These are phyloP conservation scores for Trametes polyzona DNA, from an alignment of 1,284 basidiomycete species.

Conservation along the genomic window DNA sequence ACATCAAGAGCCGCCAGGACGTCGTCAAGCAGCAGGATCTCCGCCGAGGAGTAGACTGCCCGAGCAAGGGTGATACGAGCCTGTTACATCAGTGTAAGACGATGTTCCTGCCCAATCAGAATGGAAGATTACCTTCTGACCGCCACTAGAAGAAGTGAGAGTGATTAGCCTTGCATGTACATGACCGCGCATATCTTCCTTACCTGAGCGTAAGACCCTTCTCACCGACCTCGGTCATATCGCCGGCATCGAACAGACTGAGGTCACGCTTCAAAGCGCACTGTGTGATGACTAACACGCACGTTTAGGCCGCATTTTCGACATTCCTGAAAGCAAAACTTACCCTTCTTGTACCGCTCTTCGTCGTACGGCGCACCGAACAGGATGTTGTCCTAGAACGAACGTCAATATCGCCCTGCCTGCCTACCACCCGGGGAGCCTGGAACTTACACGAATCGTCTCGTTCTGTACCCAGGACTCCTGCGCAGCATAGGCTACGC, in stretches of 20 bases:
- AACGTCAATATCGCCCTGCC: neutral
- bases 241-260: constrained; percentile 70
- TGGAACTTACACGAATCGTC: constrained; percentile 42
- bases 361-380: constrained; percentile 49
- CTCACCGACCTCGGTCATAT: constrained; percentile 73
- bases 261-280: constrained; percentile 69
- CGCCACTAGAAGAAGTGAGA: constrained; percentile 53
- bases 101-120: neutral
- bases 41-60: constrained; percentile 66
- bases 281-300: constrained; percentile 55
- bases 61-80: constrained; percentile 76
- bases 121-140: constrained; percentile 61
- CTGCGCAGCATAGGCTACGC: constrained; percentile 76
- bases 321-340: no score
- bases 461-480: constrained; percentile 62
- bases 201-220: constrained; percentile 60
- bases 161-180: neutral
- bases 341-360: constrained; percentile 48
- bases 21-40: constrained; percentile 70
- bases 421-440: no score
- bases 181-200: neutral
- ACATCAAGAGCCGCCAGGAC: constrained; percentile 62
- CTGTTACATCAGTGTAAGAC: constrained; percentile 25
- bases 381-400: constrained; percentile 45
- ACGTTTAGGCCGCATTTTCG: constrained; percentile 23